phyloP scores from a whole-genome alignment of 73 alveolate genomes.

The Stentor roeselii region DNA sequence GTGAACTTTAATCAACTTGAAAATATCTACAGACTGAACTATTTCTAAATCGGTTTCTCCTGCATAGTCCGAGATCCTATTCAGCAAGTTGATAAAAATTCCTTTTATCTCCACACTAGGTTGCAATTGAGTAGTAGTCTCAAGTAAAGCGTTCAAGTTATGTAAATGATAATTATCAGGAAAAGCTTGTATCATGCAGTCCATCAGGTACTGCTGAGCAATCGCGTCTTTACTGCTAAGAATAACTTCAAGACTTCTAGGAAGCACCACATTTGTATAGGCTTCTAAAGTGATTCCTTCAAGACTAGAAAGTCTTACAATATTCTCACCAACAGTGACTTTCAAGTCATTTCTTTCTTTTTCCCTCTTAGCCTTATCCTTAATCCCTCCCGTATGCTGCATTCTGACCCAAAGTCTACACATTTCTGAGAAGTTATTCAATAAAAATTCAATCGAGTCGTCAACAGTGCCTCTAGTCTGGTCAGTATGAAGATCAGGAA shows the following conservation, averaged over 20 bases:
- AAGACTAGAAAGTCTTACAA: slow-evolving; percentile 82
- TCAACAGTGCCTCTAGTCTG: slow-evolving; percentile 86
- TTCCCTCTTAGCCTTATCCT: slow-evolving; percentile 82
- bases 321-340: slow-evolving; percentile 95
- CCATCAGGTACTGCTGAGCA: slow-evolving; percentile 93
- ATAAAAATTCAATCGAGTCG: slow-evolving; percentile 87
- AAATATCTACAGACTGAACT: slow-evolving; percentile 70
- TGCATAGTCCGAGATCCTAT: slow-evolving; percentile 88
- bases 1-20: slow-evolving; percentile 78
- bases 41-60: slow-evolving; percentile 50
- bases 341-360: slow-evolving; percentile 90
- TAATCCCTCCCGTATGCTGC: slow-evolving; percentile 68
- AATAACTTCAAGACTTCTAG: slow-evolving; percentile 88
- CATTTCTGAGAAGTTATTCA: slow-evolving; percentile 94
- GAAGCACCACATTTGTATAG: slow-evolving; percentile 77
- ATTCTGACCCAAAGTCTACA: slow-evolving; percentile 97
- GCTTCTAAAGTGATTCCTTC: slow-evolving; percentile 87
- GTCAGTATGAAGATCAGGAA: slow-evolving; percentile 91
- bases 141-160: slow-evolving; percentile 79
- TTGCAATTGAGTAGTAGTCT: slow-evolving; percentile 77
- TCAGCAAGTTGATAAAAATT: slow-evolving; percentile 87
- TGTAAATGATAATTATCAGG: slow-evolving; percentile 95
- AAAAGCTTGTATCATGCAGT: slow-evolving; percentile 92
- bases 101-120: slow-evolving; percentile 88
- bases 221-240: slow-evolving; percentile 85